A percentile compares a stretch with the other conserved stretches of the same genome.
These are phyloP conservation scores for Choanephora cucurbitarum DNA, from an alignment of 371 early-diverging fungal genomes.

Conservation along the genomic window DNA sequence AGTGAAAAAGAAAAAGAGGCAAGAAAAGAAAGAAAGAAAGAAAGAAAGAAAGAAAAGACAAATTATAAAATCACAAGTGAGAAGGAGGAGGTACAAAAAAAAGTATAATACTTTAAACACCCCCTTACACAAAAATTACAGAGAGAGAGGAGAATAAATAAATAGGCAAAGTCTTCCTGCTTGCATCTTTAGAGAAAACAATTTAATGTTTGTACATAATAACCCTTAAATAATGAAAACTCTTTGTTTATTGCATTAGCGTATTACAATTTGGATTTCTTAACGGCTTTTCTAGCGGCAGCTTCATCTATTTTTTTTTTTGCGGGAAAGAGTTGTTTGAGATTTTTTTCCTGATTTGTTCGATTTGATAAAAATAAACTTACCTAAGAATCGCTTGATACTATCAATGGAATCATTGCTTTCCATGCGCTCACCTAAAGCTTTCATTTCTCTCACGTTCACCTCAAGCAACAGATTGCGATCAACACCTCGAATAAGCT, in stretches of 20 bases:
- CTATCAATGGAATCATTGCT: conserved; percentile 44
- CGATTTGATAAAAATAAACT: conserved; percentile 3
- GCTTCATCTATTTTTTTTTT: conserved; percentile 17
- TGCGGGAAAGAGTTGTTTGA: no score
- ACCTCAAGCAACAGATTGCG: conserved; percentile 45
- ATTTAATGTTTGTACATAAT: neutral
- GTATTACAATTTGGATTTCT: conserved; percentile 23
- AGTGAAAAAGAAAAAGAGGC: conserved; percentile 7
- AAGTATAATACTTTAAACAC: neutral
- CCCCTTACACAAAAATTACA: neutral
- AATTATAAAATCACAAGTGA: conserved; percentile 2
- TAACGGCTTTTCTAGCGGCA: conserved; percentile 18
- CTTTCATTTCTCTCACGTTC: conserved; percentile 54
- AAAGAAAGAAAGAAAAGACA: conserved; percentile 11
- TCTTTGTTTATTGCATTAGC: neutral
- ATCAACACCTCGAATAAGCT: conserved; percentile 54
- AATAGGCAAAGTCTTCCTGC: conserved; percentile 11
- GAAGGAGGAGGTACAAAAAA: conserved; percentile 4
- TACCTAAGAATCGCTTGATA: conserved; percentile 44
- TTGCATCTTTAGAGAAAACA: neutral
- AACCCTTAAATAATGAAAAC: neutral
- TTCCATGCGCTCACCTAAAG: conserved; percentile 39
- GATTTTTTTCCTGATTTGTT: no score
- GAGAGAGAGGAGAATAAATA: conserved; percentile 3
- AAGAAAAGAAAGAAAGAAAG: conserved; percentile 17